phyloP scores from a whole-genome alignment of 345 rosid species.

The Lumnitzera racemosa region DNA sequence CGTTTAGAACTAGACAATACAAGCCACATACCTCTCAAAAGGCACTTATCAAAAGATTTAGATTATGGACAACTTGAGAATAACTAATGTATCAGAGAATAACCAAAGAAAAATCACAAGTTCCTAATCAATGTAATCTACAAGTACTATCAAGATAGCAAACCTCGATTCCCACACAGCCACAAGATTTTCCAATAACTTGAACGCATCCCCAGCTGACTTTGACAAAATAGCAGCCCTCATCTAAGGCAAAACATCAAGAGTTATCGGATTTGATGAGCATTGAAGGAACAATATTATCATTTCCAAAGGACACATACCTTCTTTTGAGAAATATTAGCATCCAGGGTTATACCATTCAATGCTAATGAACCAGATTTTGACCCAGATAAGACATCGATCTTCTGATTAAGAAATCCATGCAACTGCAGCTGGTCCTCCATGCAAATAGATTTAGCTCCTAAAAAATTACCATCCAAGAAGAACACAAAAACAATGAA shows the following conservation, averaged over 20 bases:
- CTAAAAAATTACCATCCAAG: constrained; percentile 14
- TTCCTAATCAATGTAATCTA: neutral
- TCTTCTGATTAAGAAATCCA: constrained; percentile 40
- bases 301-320: constrained; percentile 22
- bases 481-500: neutral
- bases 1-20: constrained; percentile 2
- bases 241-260: constrained; percentile 39
- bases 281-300: neutral
- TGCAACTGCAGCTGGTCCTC: constrained; percentile 59
- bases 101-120: constrained; percentile 2
- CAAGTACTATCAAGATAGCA: constrained; percentile 13
- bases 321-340: constrained; percentile 62
- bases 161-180: constrained; percentile 83
- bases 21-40: neutral
- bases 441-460: constrained; percentile 38
- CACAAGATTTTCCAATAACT: constrained; percentile 61
- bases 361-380: constrained; percentile 24
- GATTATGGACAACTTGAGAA: no score
- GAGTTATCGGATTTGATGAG: neutral
- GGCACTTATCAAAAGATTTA: neutral
- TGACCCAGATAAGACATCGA: constrained; percentile 21
- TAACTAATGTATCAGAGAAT: no score
- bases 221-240: constrained; percentile 58
- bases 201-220: constrained; percentile 51
- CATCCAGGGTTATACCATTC: constrained; percentile 49